Evolutionary conservation across 2,329 filamentous ascomycete species (phyloP), one percentile per base, ranked within the genome.

Genomic region (Xenoacremonium recifei): DNA sequence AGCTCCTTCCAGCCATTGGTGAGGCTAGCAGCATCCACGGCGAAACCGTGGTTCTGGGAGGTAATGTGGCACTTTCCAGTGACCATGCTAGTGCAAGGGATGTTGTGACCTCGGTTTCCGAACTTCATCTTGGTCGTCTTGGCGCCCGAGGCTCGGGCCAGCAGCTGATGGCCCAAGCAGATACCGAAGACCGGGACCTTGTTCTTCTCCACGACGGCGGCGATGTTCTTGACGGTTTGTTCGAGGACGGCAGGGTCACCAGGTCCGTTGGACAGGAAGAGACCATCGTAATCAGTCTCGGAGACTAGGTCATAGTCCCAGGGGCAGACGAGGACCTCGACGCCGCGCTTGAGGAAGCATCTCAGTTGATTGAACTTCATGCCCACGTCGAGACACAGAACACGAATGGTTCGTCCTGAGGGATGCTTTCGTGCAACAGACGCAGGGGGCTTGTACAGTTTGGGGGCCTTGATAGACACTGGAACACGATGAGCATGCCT

Each of bases 31-130:
- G 89, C 77, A 64, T 97, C 89, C 31, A 99, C 93, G 9, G 91
- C 93, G 60, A 85, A 99, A 66, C 93, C 93, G 67, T 99, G 93
- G 69, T 99, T 99, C 69, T 99, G 93, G 9, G 93, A 97, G 30
- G 93, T 99, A 64, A 99, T 99, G 71, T 99, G 92, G 67, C 93
- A 99, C 71, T 90, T 90, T 57, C 93, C 93, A 33, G 92, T 95
- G 53, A 97, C 76, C 79, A 96, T 80, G 71, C 87, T 96, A 10
- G 92, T 97, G 76, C 91, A 96, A 33, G 93, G 93, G 60, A 99
- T 97, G 72, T 99, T 99, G 76, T 95, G 89, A 32, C 92, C 93
- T 60, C 93, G 89, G 73, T 99, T 99, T 72, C 93, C 93, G 61
- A 96, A 99, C 78, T 97, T 97, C 89, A 99, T 95, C 77, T 99